These are phyloP conservation scores for Rhodamnia argentea DNA, from an alignment of 345 rosid species.

Conservation along the genomic window DNA sequence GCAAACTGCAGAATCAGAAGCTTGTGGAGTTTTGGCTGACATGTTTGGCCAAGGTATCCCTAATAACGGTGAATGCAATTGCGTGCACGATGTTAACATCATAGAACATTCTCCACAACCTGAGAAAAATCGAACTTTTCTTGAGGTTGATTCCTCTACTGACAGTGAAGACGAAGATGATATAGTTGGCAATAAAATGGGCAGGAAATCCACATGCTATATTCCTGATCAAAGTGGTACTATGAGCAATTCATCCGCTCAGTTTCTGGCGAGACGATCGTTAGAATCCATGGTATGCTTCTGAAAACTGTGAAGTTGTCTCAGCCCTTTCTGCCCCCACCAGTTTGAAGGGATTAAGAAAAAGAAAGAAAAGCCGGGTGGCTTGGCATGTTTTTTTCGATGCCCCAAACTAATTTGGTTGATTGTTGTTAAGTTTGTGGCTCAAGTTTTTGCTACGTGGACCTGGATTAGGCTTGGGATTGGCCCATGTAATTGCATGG, in stretches of 20 bases:
- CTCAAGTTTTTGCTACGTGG: not conserved
- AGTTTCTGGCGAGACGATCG: slow-evolving; percentile 9
- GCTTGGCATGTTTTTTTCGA: not conserved
- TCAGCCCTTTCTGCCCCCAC: not conserved
- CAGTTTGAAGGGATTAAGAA: not conserved
- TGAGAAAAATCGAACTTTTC: slow-evolving; percentile 12
- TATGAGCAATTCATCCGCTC: not conserved
- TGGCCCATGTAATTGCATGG: not conserved
- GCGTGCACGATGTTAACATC: slow-evolving; percentile 19
- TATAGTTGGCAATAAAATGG: slow-evolving; percentile 6
- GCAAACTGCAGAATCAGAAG: slow-evolving; percentile 57
- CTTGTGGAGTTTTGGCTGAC: slow-evolving; percentile 54
- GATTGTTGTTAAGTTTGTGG: not conserved
- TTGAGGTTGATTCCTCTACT: slow-evolving; percentile 58
- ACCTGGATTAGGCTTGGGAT: not conserved
- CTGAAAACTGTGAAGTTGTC: slow-evolving; percentile 7
- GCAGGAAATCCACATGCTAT: slow-evolving; percentile 2
- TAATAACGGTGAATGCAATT: not conserved
- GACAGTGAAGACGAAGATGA: slow-evolving; percentile 22
- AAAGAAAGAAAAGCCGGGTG: not conserved
- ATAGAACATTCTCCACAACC: slow-evolving; percentile 44
- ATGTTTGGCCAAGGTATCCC: slow-evolving; percentile 31
- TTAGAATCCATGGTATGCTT: not conserved
- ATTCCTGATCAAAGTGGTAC: not conserved
- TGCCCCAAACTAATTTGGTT: not conserved